Conservation (phyloP, 1,284 basidiomycete species). For the Pyrrhoderma lamaoense region DNA sequence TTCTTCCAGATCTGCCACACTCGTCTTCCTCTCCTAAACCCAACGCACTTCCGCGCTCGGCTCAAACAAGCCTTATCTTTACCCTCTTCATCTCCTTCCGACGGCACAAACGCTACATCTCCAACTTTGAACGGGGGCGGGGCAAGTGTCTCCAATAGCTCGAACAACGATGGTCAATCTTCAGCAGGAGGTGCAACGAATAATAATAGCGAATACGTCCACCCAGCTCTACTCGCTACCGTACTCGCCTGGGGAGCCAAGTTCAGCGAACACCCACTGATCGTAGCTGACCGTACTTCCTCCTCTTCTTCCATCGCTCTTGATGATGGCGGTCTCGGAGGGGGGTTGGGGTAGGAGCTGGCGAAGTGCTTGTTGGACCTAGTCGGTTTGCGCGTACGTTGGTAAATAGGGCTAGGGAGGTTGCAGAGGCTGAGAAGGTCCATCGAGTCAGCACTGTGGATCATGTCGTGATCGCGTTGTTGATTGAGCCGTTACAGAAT, state of each 20-base stretch:
- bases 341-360: too few relatives aligned
- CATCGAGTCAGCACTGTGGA: conserved; percentile 74
- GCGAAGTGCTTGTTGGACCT: conserved; percentile 55
- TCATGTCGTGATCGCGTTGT: conserved; percentile 69
- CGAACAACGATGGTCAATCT: too few relatives aligned
- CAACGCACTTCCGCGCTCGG: conserved; percentile 62
- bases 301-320: too few relatives aligned
- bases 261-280: conserved; percentile 81
- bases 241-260: conserved; percentile 91
- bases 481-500: conserved; percentile 74
- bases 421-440: conserved; percentile 80
- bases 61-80: conserved; percentile 35
- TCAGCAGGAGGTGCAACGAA: too few relatives aligned
- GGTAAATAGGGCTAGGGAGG: conserved; percentile 71
- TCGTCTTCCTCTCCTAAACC: conserved; percentile 74
- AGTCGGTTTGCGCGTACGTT: conserved; percentile 73
- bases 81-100: conserved; percentile 23
- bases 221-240: conserved; percentile 75
- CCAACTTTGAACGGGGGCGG: too few relatives aligned
- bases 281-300: conserved; percentile 59
- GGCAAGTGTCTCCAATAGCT: too few relatives aligned
- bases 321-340: too few relatives aligned
- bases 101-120: conserved; percentile 33
- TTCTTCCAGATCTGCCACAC: conserved; percentile 86
- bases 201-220: conserved; percentile 20